phyloP scores from a whole-genome alignment of 2,329 filamentous ascomycete genomes.

The Colletotrichum sp. region DNA sequence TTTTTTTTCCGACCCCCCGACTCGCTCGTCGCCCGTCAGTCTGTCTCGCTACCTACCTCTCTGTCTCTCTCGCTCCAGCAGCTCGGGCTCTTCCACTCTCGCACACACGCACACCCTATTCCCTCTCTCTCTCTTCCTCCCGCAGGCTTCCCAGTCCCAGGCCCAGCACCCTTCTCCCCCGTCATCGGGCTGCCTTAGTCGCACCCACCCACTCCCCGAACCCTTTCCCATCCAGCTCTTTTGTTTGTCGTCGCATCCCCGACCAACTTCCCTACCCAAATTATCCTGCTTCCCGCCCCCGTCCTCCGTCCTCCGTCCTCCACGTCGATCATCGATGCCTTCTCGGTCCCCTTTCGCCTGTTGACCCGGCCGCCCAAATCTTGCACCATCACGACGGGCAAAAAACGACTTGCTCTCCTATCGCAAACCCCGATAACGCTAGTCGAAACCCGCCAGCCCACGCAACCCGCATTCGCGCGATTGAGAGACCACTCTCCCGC shows the following conservation, averaged over 20 bases:
- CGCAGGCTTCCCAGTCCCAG: background rate
- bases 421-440: constrained; percentile 16
- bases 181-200: constrained; percentile 19
- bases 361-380: constrained; percentile 9
- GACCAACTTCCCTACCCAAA: constrained; percentile 10
- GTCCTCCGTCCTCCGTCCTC: background rate
- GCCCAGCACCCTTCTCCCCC: background rate
- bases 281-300: background rate
- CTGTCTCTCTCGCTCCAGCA: background rate
- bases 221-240: constrained; percentile 1
- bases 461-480: constrained; percentile 3
- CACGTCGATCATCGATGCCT: constrained; percentile 23
- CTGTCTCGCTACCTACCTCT: background rate
- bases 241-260: constrained; percentile 19
- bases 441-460: background rate
- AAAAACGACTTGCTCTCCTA: background rate
- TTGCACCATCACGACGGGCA: background rate
- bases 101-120: background rate
- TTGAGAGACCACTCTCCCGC: constrained; percentile 9
- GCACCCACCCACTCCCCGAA: constrained; percentile 17
- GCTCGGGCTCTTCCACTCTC: background rate
- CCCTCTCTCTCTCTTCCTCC: background rate
- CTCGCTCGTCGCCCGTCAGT: background rate
- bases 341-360: constrained; percentile 7
- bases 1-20: background rate